Evolutionary conservation across 352 stramenopile genomes (phyloP).

Genomic region (Phytophthora chlamydospora): DNA sequence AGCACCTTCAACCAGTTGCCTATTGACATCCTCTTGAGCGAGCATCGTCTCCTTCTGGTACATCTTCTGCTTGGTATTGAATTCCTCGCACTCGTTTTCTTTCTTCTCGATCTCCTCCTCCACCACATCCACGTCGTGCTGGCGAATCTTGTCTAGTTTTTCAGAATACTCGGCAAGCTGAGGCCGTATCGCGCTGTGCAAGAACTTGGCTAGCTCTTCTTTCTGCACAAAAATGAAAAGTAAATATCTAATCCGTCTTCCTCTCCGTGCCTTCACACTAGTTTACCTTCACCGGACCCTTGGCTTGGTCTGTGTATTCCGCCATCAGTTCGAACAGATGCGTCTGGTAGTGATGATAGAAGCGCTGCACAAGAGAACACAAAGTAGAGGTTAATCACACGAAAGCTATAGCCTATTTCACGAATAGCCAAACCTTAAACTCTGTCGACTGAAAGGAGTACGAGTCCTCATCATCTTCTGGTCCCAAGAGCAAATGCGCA

Average conservation of each 20-base stretch:
- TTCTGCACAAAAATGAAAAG: slow-evolving; percentile 36
- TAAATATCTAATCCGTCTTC: neutral
- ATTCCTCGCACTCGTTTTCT: slow-evolving; percentile 57
- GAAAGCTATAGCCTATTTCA: neutral
- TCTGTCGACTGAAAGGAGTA: slow-evolving; percentile 72
- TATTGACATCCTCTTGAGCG: slow-evolving; percentile 66
- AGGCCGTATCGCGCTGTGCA: slow-evolving; percentile 56
- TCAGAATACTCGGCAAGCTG: slow-evolving; percentile 58
- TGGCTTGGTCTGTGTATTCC: slow-evolving; percentile 69
- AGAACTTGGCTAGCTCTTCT: slow-evolving; percentile 71
- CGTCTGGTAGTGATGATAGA: slow-evolving; percentile 77
- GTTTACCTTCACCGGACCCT: slow-evolving; percentile 62
- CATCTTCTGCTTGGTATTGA: slow-evolving; percentile 60
- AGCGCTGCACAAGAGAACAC: slow-evolving; percentile 45
- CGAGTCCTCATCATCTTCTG: slow-evolving; percentile 54
- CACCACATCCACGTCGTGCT: slow-evolving; percentile 58
- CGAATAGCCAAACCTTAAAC: slow-evolving; percentile 57
- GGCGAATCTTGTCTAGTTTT: slow-evolving; percentile 69
- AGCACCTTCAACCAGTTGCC: slow-evolving; percentile 65
- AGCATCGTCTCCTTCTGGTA: slow-evolving; percentile 65
- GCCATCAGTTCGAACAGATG: slow-evolving; percentile 75
- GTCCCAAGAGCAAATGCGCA: slow-evolving; percentile 48
- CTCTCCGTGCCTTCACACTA: too few relatives aligned
- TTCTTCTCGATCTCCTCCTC: slow-evolving; percentile 65
- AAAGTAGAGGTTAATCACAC: slow-evolving; percentile 1